A percentile compares a stretch with the other conserved stretches of the same genome.
These are phyloP conservation scores for Cladosporium austrohemisphaericum DNA, from an alignment of 2,329 filamentous ascomycete species.

Conservation along the genomic window DNA sequence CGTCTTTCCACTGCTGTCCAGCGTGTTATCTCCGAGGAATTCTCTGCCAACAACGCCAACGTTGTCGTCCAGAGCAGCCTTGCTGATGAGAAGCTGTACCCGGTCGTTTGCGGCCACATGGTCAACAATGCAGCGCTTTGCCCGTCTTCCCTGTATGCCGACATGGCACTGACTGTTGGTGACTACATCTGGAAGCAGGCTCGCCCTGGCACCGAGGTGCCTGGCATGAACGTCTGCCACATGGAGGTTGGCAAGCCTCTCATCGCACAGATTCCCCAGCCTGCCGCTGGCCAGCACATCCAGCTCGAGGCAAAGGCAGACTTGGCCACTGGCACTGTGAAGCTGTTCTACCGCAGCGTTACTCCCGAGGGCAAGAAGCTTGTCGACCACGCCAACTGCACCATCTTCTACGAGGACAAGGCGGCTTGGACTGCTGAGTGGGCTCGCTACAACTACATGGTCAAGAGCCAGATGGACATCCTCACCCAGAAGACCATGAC, in stretches of 20 bases:
- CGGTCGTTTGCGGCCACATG: constrained; percentile 61
- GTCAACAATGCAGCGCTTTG: constrained; percentile 65
- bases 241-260: constrained; percentile 69
- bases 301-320: constrained; percentile 60
- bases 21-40: constrained; percentile 58
- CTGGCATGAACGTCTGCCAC: constrained; percentile 61
- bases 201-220: constrained; percentile 52
- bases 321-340: constrained; percentile 51
- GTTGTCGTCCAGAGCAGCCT: constrained; percentile 65
- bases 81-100: constrained; percentile 59
- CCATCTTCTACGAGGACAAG: constrained; percentile 58
- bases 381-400: constrained; percentile 60
- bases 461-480: constrained; percentile 56
- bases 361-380: constrained; percentile 58
- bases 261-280: constrained; percentile 53
- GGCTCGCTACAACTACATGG: constrained; percentile 60
- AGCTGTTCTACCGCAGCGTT: constrained; percentile 55
- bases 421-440: constrained; percentile 63
- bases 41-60: constrained; percentile 56
- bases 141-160: constrained; percentile 61
- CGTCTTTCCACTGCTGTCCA: constrained; percentile 62
- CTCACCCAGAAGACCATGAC: constrained; percentile 63
- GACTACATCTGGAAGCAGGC: constrained; percentile 66
- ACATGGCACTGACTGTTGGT: constrained; percentile 62
- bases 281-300: constrained; percentile 55